These are phyloP conservation scores for Wickerhamiella vanderwaltii DNA, from an alignment of 805 yeast genomes.

Conservation along the genomic window DNA sequence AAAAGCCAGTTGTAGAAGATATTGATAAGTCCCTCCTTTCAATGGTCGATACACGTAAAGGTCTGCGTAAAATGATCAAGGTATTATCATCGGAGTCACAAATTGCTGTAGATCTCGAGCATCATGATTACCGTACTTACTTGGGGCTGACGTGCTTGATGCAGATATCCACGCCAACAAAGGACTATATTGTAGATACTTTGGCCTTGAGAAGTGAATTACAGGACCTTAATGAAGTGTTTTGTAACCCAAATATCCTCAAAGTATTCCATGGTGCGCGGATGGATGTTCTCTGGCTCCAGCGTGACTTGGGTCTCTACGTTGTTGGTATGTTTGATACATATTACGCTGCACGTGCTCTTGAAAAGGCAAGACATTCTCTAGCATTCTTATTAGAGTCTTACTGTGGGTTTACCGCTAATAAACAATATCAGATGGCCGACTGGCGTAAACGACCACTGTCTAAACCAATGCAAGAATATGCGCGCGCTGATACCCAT, in stretches of 20 bases:
- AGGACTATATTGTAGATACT: constrained; percentile 83
- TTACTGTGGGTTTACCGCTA: constrained; percentile 72
- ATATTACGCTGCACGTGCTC: constrained; percentile 68
- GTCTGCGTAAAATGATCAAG: constrained; percentile 42
- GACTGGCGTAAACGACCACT: constrained; percentile 94
- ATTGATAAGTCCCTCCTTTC: constrained; percentile 29
- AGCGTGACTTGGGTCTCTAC: constrained; percentile 85
- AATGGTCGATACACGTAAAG: constrained; percentile 57
- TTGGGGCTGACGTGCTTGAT: constrained; percentile 83
- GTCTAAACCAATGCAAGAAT: constrained; percentile 57
- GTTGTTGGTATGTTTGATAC: constrained; percentile 87
- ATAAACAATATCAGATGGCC: constrained; percentile 89
- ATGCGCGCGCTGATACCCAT: constrained; percentile 94
- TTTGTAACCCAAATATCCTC: constrained; percentile 66
- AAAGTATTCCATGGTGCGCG: constrained; percentile 94
- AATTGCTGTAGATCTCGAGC: constrained; percentile 91
- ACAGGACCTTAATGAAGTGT: constrained; percentile 52
- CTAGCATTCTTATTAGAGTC: constrained; percentile 72
- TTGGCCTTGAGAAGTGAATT: constrained; percentile 64
- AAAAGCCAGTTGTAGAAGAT: constrained; percentile 38
- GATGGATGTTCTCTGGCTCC: constrained; percentile 96
- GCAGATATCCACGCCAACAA: constrained; percentile 77
- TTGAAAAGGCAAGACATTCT: constrained; percentile 74
- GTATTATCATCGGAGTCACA: constrained; percentile 42
- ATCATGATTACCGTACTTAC: constrained; percentile 83